Base-by-base conservation (phyloP, 352 stramenopile species). In the Globisporangium parvum region DNA sequence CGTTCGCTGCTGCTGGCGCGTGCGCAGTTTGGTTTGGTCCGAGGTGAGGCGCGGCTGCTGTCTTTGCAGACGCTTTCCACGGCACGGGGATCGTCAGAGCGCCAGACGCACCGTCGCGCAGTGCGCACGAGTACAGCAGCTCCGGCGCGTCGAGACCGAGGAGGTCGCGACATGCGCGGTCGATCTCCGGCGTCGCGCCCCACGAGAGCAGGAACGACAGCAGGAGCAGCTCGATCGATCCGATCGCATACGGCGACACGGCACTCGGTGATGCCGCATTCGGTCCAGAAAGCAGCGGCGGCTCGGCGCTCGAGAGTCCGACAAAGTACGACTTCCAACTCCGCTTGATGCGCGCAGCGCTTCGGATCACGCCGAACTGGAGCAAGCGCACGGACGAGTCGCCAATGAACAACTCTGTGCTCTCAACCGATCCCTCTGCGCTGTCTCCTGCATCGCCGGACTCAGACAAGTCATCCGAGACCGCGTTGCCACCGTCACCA, bases 131-230 rank as follows among this genome's bases (percentile, higher is more conserved):
- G 51, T 85, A 92, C 12, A 87, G 47, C 10, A 74, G 47, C 33
- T 74, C 56, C 3, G 77, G 77, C 6, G 66, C 48, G 33, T 85
- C 50, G 5, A 93, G 64, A 15, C 80, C 84, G 24, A 93, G 63
- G 1, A 89, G 60, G 6, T 69, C 54, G 12, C 51, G 63, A 54
- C 81, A 91, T 1, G 73, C 71, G 26, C 73, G 72, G 68, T 94
- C 84, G 37, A 92, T 84, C 20, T 85, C 73, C 26, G 71, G 66
- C 18, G 77, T 75, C 21, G 74, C 73, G 47, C 73, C 71, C 84
- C 84, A 94, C 12, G 81, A 90, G n/a, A 92, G 53, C 42, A 91
- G 31, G 48, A 91, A 80, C 17, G 81, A 87, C 11, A 94, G 53
- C 26, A 92, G 64, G 18, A 86, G 66, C 20, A 90, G 50, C 47